Evolutionary conservation across 306 rosid genomes (phyloP), one percentile per base, ranked within the genome.

Genomic region (Mimosa pudica): DNA sequence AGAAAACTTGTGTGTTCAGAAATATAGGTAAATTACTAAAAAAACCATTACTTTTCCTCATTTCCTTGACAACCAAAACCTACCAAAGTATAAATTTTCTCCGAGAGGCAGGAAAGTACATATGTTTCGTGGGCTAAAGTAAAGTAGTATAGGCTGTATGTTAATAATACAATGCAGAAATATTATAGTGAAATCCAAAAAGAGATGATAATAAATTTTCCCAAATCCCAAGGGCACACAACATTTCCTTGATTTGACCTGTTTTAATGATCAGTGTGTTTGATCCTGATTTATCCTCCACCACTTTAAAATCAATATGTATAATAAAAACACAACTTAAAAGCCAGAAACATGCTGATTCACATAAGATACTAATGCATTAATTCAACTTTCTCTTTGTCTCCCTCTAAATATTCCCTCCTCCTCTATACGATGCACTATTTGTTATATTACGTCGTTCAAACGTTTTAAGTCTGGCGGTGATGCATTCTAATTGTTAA

Each of bases 221-320:
- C 42, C 42, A 38, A 38, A 38, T 38, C 42, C 42, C 30, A 30
- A 62, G 46, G 9, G 73, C 52, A 47, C 76, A 47, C 67, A 13
- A 41, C 67, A 47, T 67, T 74, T 74, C 51, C 77, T 35, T 78
- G 80, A 79, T 67, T 60, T 67, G 36, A 78, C 78, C 62, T 17
- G 12, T 33, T 83, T 24, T 46, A 32, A 70, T 45, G 5, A 48
- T 48, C 32, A 30, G 7, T 60, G 33, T 8, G 8, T 57, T 57
- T 18, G 62, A 55, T 55, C 62, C 30, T 3, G 11, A 18, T 55
- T 24, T 20, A 4, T 20, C 9, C 2, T 20, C 20, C 13, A 58
- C 20, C 32, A 58, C 64, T 20, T 58, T n/a, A 58, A 58, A 58
- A 58, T 58, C 20, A 18, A 20, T 20, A 5, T 3, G 3, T 58